Conservation (phyloP, 768 basidiomycete species). For the Collybia nuda region DNA sequence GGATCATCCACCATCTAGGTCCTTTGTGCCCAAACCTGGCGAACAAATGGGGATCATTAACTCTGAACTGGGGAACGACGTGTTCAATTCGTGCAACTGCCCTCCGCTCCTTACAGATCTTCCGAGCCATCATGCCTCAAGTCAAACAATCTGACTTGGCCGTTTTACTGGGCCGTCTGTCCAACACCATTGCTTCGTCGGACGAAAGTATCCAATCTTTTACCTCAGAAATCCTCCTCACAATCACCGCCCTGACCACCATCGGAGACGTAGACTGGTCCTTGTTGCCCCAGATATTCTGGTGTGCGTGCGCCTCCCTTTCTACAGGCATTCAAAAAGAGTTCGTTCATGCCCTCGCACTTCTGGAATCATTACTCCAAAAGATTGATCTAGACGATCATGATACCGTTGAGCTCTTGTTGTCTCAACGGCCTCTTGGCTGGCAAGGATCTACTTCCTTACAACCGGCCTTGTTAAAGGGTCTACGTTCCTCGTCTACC, state of each 20-base stretch:
- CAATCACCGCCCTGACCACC: slow-evolving; percentile 62
- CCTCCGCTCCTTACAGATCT: slow-evolving; percentile 88
- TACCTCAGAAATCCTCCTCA: slow-evolving; percentile 79
- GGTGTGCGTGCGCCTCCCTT: slow-evolving; percentile 81
- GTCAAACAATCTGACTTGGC: slow-evolving; percentile 74
- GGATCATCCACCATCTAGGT: slow-evolving; percentile 64
- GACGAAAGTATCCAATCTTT: slow-evolving; percentile 81
- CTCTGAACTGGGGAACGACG: slow-evolving; percentile 81
- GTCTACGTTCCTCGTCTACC: slow-evolving; percentile 78
- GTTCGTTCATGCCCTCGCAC: slow-evolving; percentile 63
- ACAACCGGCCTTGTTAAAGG: slow-evolving; percentile 72
- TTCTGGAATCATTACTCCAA: slow-evolving; percentile 64
- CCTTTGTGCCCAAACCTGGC: slow-evolving; percentile 70
- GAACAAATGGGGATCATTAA: slow-evolving; percentile 77
- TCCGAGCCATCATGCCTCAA: slow-evolving; percentile 74
- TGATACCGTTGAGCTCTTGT: slow-evolving; percentile 63
- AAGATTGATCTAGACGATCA: slow-evolving; percentile 73
- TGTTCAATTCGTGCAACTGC: slow-evolving; percentile 86
- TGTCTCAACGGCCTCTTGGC: slow-evolving; percentile 63
- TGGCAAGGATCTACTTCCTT: slow-evolving; percentile 69
- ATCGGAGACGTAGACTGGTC: slow-evolving; percentile 55
- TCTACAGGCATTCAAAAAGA: slow-evolving; percentile 83
- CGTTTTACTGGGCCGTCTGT: slow-evolving; percentile 77
- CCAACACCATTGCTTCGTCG: slow-evolving; percentile 77
- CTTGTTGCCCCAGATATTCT: slow-evolving; percentile 82